Evolutionary conservation across 768 basidiomycete genomes (phyloP).

Genomic region (Lactarius hengduanensis): DNA sequence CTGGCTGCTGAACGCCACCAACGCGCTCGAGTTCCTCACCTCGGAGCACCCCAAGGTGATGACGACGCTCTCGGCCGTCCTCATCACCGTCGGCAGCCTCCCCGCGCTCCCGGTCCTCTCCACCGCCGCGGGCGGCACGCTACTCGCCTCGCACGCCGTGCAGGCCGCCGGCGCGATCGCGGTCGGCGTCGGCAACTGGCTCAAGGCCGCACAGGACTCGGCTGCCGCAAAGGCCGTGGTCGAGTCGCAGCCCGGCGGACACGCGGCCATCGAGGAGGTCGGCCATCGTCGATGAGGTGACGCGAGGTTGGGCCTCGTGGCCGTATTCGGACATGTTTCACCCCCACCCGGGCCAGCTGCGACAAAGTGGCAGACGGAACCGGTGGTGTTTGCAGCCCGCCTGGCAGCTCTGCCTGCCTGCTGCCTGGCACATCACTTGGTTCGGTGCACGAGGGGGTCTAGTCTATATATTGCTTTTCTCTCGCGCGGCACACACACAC

Average conservation of each 20-base stretch:
- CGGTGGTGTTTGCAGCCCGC: not conserved
- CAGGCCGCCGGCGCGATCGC: constrained; percentile 81
- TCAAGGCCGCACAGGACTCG: constrained; percentile 49
- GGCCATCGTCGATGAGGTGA: not conserved
- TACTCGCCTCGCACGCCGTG: constrained; percentile 69
- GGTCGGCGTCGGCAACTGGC: constrained; percentile 62
- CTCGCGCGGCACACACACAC: not conserved
- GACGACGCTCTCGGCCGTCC: constrained; percentile 71
- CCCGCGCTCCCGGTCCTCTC: constrained; percentile 69
- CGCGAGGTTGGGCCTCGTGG: not conserved
- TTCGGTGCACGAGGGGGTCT: not conserved
- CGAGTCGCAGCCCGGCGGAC: constrained; percentile 8
- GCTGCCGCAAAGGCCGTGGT: constrained; percentile 9
- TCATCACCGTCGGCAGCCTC: constrained; percentile 75
- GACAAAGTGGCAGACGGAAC: not conserved
- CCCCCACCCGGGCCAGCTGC: not conserved
- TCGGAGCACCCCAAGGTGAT: constrained; percentile 74
- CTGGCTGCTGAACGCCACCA: constrained; percentile 77
- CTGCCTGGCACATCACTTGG: not conserved
- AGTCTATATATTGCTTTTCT: not conserved
- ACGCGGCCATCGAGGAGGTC: constrained; percentile 19
- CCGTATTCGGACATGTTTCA: not conserved
- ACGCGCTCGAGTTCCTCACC: constrained; percentile 70
- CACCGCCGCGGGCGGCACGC: constrained; percentile 67
- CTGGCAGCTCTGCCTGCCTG: not conserved